Conservation (phyloP, 257 asterid species). For the Oldenlandia corymbosa region DNA sequence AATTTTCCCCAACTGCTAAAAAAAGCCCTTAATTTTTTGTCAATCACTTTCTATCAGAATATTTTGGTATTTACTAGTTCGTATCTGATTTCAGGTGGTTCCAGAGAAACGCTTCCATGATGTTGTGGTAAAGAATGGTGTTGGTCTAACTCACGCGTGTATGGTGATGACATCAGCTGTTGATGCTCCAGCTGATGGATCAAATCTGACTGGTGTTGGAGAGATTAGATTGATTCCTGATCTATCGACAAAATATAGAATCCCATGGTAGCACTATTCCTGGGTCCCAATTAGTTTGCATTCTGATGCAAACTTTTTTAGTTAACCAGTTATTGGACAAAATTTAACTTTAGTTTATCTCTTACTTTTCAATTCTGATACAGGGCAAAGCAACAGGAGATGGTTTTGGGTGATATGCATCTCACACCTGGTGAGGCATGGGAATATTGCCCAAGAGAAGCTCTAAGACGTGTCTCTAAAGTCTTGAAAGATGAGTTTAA, state of each 20-base stretch:
- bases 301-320: background rate
- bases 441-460: constrained; percentile 93
- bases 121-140: constrained; percentile 59
- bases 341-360: background rate
- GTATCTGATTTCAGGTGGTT: constrained; percentile 53
- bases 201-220: constrained; percentile 72
- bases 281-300: background rate
- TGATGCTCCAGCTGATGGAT: constrained; percentile 78
- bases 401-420: constrained; percentile 90
- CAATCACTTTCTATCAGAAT: no score
- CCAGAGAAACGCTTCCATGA: constrained; percentile 57
- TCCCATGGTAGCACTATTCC: constrained; percentile 61
- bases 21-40: no score
- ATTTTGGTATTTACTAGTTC: no score
- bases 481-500: constrained; percentile 70
- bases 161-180: constrained; percentile 72
- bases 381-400: constrained; percentile 90
- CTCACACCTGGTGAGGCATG: constrained; percentile 74
- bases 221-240: constrained; percentile 88
- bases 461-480: constrained; percentile 65
- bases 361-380: constrained; percentile 6
- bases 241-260: constrained; percentile 49
- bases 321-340: background rate
- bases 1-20: constrained; percentile 3
- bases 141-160: constrained; percentile 67